Evolutionary conservation across 2,329 filamentous ascomycete genomes (phyloP).

Genomic region (Fusarium sp.): DNA sequence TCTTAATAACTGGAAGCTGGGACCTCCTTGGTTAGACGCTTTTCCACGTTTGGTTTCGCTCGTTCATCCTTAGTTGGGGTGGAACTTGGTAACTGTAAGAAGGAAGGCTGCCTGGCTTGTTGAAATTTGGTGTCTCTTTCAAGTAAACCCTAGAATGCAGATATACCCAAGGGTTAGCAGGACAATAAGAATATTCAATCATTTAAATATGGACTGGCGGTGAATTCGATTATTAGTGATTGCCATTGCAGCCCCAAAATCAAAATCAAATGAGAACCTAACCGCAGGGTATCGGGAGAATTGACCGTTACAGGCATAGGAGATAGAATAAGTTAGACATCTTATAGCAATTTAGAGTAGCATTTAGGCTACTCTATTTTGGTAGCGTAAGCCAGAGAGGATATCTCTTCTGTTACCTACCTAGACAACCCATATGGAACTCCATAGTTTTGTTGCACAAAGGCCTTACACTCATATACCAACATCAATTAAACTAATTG

Average conservation of each 20-base stretch:
- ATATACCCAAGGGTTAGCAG: neutral
- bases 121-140: neutral
- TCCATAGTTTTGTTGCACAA: neutral
- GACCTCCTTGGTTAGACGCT: conserved; percentile 36
- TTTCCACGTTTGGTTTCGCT: conserved; percentile 40
- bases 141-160: neutral
- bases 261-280: neutral
- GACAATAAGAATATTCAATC: neutral
- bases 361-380: too few relatives aligned
- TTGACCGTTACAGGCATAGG: too few relatives aligned
- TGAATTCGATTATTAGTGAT: neutral
- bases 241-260: rapidly evolving
- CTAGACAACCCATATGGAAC: too few relatives aligned
- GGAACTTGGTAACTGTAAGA: neutral
- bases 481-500: neutral
- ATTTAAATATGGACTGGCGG: neutral
- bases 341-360: too few relatives aligned
- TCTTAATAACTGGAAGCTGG: conserved; percentile 40
- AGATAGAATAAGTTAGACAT: too few relatives aligned
- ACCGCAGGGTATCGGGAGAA: too few relatives aligned
- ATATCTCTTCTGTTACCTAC: too few relatives aligned
- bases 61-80: conserved; percentile 15
- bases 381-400: too few relatives aligned
- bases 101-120: neutral
- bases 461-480: neutral